Evolutionary conservation across 2,329 filamentous ascomycete species (phyloP).

Genomic region (Penicillium hordei): DNA sequence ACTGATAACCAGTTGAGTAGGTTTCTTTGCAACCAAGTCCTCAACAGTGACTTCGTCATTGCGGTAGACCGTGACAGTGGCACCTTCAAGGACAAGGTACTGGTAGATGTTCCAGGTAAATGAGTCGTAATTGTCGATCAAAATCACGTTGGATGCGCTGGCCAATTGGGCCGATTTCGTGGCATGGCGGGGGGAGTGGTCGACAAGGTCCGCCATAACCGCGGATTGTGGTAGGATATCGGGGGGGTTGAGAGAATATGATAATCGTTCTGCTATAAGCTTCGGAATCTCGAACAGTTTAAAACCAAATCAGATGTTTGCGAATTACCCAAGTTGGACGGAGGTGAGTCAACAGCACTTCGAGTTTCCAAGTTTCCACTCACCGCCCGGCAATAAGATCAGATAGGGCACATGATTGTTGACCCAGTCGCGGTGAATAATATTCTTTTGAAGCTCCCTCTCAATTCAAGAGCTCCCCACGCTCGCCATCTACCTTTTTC

Average conservation of each 20-base stretch:
- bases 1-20: conserved; percentile 91
- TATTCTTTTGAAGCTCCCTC: conserved; percentile 31
- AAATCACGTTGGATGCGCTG: conserved; percentile 83
- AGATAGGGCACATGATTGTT: conserved; percentile 42
- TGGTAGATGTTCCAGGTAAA: conserved; percentile 99
- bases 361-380: conserved; percentile 18
- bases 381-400: conserved; percentile 38
- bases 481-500: conserved; percentile 13
- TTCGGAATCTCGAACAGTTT: background rate
- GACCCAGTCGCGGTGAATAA: conserved; percentile 35
- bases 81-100: conserved; percentile 94
- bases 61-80: conserved; percentile 81
- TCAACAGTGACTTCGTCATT: conserved; percentile 90
- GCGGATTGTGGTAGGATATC: conserved; percentile 12
- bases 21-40: conserved; percentile 76
- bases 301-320: background rate
- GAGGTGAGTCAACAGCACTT: conserved; percentile 17
- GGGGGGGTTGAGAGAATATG: background rate
- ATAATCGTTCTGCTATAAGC: background rate
- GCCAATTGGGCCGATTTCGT: conserved; percentile 69
- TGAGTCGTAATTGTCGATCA: conserved; percentile 99
- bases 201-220: conserved; percentile 55
- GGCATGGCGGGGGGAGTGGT: conserved; percentile 81
- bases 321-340: background rate
- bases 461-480: conserved; percentile 23